Conservation (phyloP, 257 asterid genomes). For the Solanum pennellii region DNA sequence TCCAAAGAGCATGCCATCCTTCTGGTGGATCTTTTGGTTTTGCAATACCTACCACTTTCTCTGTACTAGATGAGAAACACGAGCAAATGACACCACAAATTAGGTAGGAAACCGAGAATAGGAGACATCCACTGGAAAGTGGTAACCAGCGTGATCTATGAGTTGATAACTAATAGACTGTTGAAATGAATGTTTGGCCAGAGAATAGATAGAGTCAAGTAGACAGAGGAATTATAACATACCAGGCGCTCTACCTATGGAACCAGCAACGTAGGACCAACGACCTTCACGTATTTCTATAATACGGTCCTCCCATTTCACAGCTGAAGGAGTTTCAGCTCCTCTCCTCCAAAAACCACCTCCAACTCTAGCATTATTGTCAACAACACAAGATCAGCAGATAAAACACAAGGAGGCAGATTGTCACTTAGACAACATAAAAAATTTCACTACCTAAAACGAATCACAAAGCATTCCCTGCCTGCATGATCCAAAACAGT, state of each 20-base stretch:
- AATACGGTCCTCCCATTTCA: conserved; percentile 76
- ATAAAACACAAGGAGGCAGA: neutral
- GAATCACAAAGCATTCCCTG: conserved; percentile 75
- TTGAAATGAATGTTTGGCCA: neutral
- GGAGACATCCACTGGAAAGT: neutral
- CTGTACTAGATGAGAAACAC: conserved; percentile 65
- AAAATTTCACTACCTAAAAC: conserved; percentile 49
- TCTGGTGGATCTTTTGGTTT: conserved; percentile 65
- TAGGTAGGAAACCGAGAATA: neutral
- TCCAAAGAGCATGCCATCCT: conserved; percentile 74
- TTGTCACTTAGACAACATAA: neutral
- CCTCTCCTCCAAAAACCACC: conserved; percentile 92
- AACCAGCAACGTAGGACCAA: conserved; percentile 79
- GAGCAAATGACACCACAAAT: conserved; percentile 1
- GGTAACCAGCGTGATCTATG: neutral
- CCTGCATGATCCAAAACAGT: conserved; percentile 91
- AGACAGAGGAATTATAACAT: conserved; percentile 8
- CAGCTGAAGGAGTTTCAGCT: conserved; percentile 65
- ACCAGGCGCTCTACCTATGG: conserved; percentile 90
- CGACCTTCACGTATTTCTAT: conserved; percentile 72
- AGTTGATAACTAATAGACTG: neutral
- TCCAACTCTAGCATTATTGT: conserved; percentile 43
- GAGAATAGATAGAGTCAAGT: neutral
- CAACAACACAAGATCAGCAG: neutral
- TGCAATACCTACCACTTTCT: conserved; percentile 82